These are phyloP conservation scores for Recurvomyces mirabilis DNA, from an alignment of 495 filamentous ascomycete species.

Conservation along the genomic window DNA sequence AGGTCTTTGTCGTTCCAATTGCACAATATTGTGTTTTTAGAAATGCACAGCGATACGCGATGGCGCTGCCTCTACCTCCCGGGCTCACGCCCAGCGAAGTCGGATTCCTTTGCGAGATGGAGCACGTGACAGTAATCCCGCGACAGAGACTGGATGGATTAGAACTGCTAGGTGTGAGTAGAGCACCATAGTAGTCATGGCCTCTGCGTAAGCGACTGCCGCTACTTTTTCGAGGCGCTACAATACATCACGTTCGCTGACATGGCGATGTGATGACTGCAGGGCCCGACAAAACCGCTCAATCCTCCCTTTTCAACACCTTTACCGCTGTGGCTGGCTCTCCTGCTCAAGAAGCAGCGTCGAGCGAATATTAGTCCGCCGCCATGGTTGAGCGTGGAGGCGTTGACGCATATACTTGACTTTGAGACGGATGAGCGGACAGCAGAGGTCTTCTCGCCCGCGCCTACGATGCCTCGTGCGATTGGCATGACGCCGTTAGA, in stretches of 20 bases:
- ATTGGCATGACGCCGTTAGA: conserved; percentile 28
- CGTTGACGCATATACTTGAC: conserved; percentile 63
- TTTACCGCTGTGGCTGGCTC: conserved; percentile 91
- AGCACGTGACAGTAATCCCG: conserved; percentile 82
- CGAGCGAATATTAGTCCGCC: conserved; percentile 90
- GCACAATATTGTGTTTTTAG: no score
- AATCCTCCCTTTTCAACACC: conserved; percentile 69
- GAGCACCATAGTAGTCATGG: conserved; percentile 21
- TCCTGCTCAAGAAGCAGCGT: conserved; percentile 88
- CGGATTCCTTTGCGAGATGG: conserved; percentile 94
- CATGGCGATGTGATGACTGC: no score
- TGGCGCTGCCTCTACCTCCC: conserved; percentile 74
- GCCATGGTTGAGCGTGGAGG: conserved; percentile 66
- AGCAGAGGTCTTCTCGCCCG: conserved; percentile 59
- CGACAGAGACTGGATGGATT: conserved; percentile 82
- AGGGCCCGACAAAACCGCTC: conserved; percentile 71
- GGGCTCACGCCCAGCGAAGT: conserved; percentile 83
- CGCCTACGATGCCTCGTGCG: conserved; percentile 48
- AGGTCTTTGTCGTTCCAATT: background rate
- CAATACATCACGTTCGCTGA: no score
- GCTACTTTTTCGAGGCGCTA: conserved; percentile 3
- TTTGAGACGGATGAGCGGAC: conserved; percentile 56
- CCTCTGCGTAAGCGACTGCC: conserved; percentile 16
- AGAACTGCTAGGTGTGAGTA: conserved; percentile 68
- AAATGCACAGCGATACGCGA: conserved; percentile 30